Percentiles rank a stretch among this genome's conserved stretches.
Evolutionary conservation across 2,329 filamentous ascomycete genomes (phyloP).

Genomic region (Cladosporium austrohemisphaericum): DNA sequence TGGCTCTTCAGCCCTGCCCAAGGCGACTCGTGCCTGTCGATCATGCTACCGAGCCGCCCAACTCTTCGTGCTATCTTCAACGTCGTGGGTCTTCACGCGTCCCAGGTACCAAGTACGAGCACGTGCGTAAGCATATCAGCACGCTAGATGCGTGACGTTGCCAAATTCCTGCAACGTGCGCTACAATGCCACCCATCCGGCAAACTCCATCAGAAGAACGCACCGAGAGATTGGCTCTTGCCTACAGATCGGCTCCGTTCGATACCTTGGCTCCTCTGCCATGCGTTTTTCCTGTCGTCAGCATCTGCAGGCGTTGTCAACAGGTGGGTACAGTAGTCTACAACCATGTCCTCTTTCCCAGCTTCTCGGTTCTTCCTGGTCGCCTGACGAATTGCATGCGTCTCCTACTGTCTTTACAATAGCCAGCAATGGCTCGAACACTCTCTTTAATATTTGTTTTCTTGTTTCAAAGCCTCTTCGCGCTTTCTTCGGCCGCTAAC

Average conservation of each 20-base stretch:
- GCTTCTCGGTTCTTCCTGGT: background rate
- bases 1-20: too few species aligned
- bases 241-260: background rate
- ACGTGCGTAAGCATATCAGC: too few species aligned
- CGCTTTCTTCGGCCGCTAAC: conserved; percentile 19
- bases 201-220: too few species aligned
- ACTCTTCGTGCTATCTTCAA: too few species aligned
- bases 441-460: background rate
- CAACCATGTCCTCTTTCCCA: background rate
- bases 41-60: too few species aligned
- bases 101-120: too few species aligned
- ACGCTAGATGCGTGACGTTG: too few species aligned
- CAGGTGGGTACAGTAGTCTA: background rate
- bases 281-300: background rate
- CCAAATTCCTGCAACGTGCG: too few species aligned
- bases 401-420: background rate
- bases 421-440: background rate
- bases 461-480: conserved; percentile 4
- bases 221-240: background rate
- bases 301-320: background rate
- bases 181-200: too few species aligned
- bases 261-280: background rate
- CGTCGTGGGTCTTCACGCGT: too few species aligned
- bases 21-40: too few species aligned
- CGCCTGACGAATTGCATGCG: background rate